Percentiles rank a stretch among this genome's conserved stretches.
phyloP scores from a whole-genome alignment of 176 grass and related monocot genomes.

The Otatea glauca region DNA sequence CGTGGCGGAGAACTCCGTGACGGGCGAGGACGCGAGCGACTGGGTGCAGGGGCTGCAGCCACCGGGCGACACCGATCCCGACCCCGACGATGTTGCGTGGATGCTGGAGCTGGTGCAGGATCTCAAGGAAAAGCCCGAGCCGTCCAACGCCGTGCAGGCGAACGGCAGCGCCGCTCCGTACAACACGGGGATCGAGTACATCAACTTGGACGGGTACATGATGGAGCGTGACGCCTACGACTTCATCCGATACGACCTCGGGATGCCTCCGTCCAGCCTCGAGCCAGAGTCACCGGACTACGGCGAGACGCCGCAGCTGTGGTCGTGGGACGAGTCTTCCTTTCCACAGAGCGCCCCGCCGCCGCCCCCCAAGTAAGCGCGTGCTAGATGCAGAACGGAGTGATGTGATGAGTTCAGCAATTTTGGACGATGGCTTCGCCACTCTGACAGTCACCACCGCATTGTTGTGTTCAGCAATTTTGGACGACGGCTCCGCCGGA shows the following conservation, averaged over 20 bases:
- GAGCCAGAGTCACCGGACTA: not conserved
- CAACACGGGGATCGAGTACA: slow-evolving; percentile 20
- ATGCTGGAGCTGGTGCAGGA: not conserved
- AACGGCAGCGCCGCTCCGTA: not conserved
- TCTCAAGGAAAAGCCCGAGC: not conserved
- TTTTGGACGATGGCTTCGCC: not conserved
- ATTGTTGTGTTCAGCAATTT: not conserved
- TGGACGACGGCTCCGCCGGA: not conserved
- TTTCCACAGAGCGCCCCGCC: not conserved
- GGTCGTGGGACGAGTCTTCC: slow-evolving; percentile 25
- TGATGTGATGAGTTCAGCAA: not conserved
- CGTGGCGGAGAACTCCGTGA: slow-evolving; percentile 32
- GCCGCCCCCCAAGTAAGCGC: not conserved
- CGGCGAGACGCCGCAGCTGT: slow-evolving; percentile 36
- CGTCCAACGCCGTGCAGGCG: not conserved
- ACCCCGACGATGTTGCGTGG: not conserved
- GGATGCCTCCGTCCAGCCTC: slow-evolving; percentile 25
- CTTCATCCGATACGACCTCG: slow-evolving; percentile 39
- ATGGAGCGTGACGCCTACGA: slow-evolving; percentile 47
- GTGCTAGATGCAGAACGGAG: not conserved
- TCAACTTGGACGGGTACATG: slow-evolving; percentile 16
- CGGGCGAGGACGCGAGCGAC: not conserved
- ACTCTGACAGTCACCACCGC: not conserved
- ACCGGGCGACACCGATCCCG: not conserved
- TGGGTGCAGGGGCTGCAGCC: slow-evolving; percentile 14